Conservation (phyloP, 306 rosid species). For the Fragaria vesca region DNA sequence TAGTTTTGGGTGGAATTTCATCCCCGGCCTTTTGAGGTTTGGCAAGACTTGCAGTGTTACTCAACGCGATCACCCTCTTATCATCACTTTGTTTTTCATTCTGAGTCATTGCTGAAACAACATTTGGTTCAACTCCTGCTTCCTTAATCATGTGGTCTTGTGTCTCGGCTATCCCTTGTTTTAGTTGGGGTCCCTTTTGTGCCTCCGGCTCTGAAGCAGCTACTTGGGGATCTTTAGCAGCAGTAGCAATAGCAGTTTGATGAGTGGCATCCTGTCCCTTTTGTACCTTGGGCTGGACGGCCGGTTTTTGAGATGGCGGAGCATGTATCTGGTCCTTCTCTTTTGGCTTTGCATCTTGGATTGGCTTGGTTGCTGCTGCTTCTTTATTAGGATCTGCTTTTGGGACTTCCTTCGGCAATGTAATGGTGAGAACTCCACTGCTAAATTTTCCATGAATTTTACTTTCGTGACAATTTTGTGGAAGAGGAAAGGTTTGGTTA, state of each 20-base stretch:
- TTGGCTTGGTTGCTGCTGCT: constrained; percentile 23
- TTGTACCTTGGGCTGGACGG: constrained; percentile 2
- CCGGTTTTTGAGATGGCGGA: constrained; percentile 9
- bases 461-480: constrained; percentile 25
- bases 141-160: background rate
- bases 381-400: constrained; percentile 17
- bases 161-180: background rate
- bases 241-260: background rate
- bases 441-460: constrained; percentile 38
- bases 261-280: constrained; percentile 12
- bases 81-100: constrained; percentile 19
- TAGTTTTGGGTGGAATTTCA: constrained; percentile 24
- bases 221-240: background rate
- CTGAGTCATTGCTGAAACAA: background rate
- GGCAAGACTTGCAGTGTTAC: constrained; percentile 7
- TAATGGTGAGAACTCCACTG: constrained; percentile 39
- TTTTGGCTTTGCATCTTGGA: constrained; percentile 9
- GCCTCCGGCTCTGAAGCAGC: constrained; percentile 9
- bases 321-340: constrained; percentile 16
- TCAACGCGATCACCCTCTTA: background rate
- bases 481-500: constrained; percentile 36
- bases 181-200: background rate
- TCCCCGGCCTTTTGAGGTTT: constrained; percentile 26
- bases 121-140: background rate
- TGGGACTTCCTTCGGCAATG: constrained; percentile 42